These are phyloP conservation scores for Saccharomycopsis olivae DNA, from an alignment of 805 yeast genomes.

Conservation along the genomic window DNA sequence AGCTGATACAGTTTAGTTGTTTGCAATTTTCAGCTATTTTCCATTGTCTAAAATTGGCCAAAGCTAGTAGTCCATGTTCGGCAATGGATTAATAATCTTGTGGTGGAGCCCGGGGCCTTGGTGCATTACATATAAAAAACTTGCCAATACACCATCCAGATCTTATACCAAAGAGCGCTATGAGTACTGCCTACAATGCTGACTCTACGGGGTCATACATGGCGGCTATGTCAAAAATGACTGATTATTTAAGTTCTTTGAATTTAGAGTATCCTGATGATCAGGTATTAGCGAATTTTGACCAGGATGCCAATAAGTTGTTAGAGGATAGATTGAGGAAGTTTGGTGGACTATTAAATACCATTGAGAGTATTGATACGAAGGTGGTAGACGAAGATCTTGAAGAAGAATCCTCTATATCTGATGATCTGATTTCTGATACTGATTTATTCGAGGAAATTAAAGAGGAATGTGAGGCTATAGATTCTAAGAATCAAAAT, in stretches of 20 bases:
- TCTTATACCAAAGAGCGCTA: too few relatives aligned
- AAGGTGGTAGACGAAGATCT: not conserved
- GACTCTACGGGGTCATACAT: conserved; percentile 65
- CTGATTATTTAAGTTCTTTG: conserved; percentile 33
- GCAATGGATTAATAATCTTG: too few relatives aligned
- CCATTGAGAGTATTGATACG: conserved; percentile 1
- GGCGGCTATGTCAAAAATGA: conserved; percentile 69
- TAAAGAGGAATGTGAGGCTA: not conserved
- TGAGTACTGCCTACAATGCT: conserved; percentile 38
- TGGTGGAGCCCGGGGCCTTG: too few relatives aligned
- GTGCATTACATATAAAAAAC: too few relatives aligned
- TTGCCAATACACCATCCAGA: too few relatives aligned
- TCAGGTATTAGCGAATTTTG: conserved; percentile 24
- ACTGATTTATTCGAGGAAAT: conserved; percentile 1
- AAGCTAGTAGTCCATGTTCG: too few relatives aligned
- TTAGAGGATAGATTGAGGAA: conserved; percentile 30
- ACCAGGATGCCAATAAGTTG: conserved; percentile 26
- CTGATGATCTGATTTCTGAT: conserved; percentile 3
- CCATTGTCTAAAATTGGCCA: too few relatives aligned
- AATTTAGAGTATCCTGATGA: conserved; percentile 21
- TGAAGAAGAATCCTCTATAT: not conserved
- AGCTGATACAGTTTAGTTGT: too few relatives aligned
- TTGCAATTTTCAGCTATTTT: too few relatives aligned
- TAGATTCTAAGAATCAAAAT: not conserved
- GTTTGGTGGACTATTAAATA: conserved; percentile 26